Percentiles rank a stretch among this genome's conserved stretches.
These are phyloP conservation scores for Kingdonia uniflora DNA, from an alignment of 164 flowering plant species.

Conservation along the genomic window DNA sequence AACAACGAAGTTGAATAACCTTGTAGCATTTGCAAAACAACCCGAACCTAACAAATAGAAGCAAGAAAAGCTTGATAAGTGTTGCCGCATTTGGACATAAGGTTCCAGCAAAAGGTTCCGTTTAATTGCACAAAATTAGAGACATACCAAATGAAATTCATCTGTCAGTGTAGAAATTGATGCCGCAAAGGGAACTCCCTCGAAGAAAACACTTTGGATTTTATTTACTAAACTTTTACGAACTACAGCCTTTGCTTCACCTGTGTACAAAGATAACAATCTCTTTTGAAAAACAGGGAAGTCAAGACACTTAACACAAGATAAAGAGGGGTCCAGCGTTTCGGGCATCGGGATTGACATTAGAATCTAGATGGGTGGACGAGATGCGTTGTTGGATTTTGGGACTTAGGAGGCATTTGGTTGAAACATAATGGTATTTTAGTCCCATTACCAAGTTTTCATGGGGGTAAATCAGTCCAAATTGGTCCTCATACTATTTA, in stretches of 20 bases:
- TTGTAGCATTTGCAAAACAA: conserved; percentile 68
- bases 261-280: conserved; percentile 7
- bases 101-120: neutral
- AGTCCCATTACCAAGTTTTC: too few relatives aligned
- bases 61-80: neutral
- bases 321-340: too few relatives aligned
- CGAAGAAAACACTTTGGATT: conserved; percentile 27
- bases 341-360: too few relatives aligned
- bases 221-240: conserved; percentile 30
- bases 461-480: too few relatives aligned
- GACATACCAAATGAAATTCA: conserved; percentile 51
- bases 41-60: conserved; percentile 37
- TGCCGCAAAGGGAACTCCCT: conserved; percentile 48
- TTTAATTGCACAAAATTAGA: neutral
- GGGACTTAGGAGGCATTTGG: too few relatives aligned
- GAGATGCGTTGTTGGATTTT: too few relatives aligned
- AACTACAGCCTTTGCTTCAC: conserved; percentile 14
- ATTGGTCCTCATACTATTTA: too few relatives aligned
- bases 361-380: too few relatives aligned
- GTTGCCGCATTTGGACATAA: too few relatives aligned
- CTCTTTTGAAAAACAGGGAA: too few relatives aligned
- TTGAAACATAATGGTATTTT: too few relatives aligned
- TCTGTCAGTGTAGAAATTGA: conserved; percentile 43
- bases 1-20: conserved; percentile 65
- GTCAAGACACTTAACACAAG: too few relatives aligned